Evolutionary conservation across 1,284 basidiomycete genomes (phyloP).

Genomic region (Irpex lacteus): DNA sequence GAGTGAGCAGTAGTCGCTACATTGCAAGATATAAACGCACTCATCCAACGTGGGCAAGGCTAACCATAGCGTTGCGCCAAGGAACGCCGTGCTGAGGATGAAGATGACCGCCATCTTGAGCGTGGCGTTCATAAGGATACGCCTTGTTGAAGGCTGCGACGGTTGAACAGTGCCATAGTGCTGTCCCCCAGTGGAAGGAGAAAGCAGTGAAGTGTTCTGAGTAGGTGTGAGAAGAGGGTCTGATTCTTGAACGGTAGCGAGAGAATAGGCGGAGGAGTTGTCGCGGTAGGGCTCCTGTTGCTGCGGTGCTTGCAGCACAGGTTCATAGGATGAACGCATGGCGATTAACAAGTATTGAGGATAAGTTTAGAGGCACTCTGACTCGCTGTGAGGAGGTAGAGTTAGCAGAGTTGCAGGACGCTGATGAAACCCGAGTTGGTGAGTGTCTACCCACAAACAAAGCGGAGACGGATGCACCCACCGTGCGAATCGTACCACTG

Average conservation of each 20-base stretch:
- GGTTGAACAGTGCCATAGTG: slow-evolving; percentile 53
- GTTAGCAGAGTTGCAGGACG: background rate
- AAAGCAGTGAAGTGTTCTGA: slow-evolving; percentile 27
- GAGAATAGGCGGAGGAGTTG: slow-evolving; percentile 63
- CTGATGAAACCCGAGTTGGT: background rate
- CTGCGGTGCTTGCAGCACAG: background rate
- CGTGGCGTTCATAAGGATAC: slow-evolving; percentile 72
- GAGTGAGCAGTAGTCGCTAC: slow-evolving; percentile 1
- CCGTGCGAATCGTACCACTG: slow-evolving; percentile 7
- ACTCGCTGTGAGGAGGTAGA: background rate
- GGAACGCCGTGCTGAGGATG: slow-evolving; percentile 60
- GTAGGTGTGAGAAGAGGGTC: slow-evolving; percentile 32
- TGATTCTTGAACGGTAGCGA: slow-evolving; percentile 48
- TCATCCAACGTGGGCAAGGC: slow-evolving; percentile 77
- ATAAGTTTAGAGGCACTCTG: background rate
- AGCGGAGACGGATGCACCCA: slow-evolving; percentile 3
- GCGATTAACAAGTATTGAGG: background rate
- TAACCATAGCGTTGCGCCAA: slow-evolving; percentile 75
- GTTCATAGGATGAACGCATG: slow-evolving; percentile 8
- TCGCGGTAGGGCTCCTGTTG: slow-evolving; percentile 17
- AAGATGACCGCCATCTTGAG: slow-evolving; percentile 84
- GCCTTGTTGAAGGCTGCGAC: slow-evolving; percentile 38
- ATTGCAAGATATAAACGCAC: slow-evolving; percentile 42
- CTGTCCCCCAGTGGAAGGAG: slow-evolving; percentile 33
- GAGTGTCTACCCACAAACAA: slow-evolving; percentile 3